Percentiles rank a stretch among this genome's conserved stretches.
These are phyloP conservation scores for Sabuloglossum arenarium DNA, from an alignment of 495 filamentous ascomycete genomes.

Conservation along the genomic window DNA sequence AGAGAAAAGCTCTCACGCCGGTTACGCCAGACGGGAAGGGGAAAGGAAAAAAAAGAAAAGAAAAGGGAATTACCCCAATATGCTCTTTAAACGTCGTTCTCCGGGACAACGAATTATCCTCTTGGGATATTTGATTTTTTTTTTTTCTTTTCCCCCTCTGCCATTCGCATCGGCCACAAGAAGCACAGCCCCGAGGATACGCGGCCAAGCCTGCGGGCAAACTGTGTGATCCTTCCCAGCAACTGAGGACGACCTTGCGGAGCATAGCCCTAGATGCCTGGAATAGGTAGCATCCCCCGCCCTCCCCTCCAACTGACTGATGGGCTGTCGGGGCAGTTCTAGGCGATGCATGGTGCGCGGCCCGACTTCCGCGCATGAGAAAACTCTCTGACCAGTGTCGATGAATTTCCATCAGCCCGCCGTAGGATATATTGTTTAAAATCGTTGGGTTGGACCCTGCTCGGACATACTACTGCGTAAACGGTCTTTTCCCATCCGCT, in stretches of 20 bases:
- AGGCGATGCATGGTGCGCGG: background rate
- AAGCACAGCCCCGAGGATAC: background rate
- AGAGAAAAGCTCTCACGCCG: too few relatives aligned
- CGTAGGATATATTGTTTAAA: background rate
- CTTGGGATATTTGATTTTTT: background rate
- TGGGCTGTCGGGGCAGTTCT: background rate
- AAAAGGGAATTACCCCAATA: background rate
- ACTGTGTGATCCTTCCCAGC: too few relatives aligned
- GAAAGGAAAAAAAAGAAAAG: too few relatives aligned
- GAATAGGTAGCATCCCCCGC: background rate
- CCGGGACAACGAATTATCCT: background rate
- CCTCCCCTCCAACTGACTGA: background rate
- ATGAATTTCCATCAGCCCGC: background rate
- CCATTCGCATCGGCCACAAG: background rate
- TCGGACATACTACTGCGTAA: too few relatives aligned
- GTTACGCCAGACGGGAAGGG: too few relatives aligned
- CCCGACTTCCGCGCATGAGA: background rate
- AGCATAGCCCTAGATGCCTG: background rate
- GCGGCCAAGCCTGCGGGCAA: background rate
- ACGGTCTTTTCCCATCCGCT: too few relatives aligned
- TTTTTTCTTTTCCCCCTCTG: background rate
- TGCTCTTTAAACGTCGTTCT: background rate
- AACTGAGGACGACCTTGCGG: background rate
- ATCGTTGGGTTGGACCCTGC: background rate
- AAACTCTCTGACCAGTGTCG: background rate